Conservation (phyloP, 139 green algal genomes). For the Volvox reticuliferus region DNA sequence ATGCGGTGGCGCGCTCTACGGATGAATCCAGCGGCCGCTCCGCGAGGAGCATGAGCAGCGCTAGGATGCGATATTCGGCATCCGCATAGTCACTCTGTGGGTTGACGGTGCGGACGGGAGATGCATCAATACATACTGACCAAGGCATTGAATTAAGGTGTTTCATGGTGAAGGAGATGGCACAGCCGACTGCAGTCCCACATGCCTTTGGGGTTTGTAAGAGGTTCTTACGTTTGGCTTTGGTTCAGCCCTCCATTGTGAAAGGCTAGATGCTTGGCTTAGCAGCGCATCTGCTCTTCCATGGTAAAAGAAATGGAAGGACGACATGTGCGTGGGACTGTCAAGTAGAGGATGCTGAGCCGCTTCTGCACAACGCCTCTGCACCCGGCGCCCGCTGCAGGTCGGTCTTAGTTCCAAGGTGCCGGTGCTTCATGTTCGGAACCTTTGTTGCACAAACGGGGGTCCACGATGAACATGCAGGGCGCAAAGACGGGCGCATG, state of each 20-base stretch:
- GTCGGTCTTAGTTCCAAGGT: not conserved
- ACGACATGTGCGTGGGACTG: too few relatives aligned
- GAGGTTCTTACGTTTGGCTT: not conserved
- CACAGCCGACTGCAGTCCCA: too few relatives aligned
- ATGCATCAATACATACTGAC: not conserved
- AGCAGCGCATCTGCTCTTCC: too few relatives aligned
- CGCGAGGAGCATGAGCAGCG: conserved; percentile 6
- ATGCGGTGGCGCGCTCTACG: not conserved
- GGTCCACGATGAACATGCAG: not conserved
- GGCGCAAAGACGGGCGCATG: not conserved
- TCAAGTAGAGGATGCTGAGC: too few relatives aligned
- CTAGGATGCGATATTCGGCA: not conserved
- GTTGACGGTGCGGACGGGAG: not conserved
- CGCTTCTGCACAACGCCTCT: not conserved
- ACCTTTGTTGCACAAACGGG: not conserved
- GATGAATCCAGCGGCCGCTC: conserved; percentile 14
- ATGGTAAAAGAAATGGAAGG: too few relatives aligned
- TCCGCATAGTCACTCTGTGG: conserved; percentile 30
- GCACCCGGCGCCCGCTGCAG: not conserved
- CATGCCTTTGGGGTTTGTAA: too few relatives aligned
- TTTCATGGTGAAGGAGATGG: too few relatives aligned
- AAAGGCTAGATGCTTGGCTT: not conserved
- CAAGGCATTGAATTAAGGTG: not conserved
- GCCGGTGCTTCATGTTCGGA: not conserved
- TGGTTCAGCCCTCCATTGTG: not conserved